These are phyloP conservation scores for Didymella keratinophila DNA, from an alignment of 2,329 filamentous ascomycete genomes.

Conservation along the genomic window DNA sequence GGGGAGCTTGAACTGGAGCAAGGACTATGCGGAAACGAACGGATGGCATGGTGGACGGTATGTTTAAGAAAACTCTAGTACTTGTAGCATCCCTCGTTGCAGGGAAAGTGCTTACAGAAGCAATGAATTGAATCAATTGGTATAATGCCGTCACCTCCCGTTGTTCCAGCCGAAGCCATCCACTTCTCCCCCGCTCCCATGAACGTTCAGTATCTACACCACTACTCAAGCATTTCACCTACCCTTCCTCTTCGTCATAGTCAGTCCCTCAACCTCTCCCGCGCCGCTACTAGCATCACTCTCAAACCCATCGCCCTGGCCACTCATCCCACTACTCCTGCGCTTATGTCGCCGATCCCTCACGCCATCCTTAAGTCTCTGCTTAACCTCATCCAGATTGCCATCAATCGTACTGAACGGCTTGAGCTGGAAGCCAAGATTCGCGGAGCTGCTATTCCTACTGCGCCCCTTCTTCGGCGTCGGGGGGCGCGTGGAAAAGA, in stretches of 20 bases:
- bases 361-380: conserved; percentile 87
- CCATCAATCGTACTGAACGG: conserved; percentile 73
- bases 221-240: conserved; percentile 1
- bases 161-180: background rate
- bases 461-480: conserved; percentile 78
- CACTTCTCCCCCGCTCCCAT: too few relatives aligned
- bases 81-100: too few relatives aligned
- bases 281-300: conserved; percentile 20
- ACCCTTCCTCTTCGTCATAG: conserved; percentile 32
- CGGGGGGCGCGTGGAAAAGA: conserved; percentile 89
- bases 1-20: background rate
- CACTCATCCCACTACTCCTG: conserved; percentile 49
- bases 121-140: conserved; percentile 12
- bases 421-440: conserved; percentile 70
- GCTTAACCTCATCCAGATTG: conserved; percentile 81
- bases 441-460: conserved; percentile 64
- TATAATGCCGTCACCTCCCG: conserved; percentile 14
- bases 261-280: conserved; percentile 35
- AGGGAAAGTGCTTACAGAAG: background rate
- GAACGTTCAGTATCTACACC: too few relatives aligned
- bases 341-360: conserved; percentile 72
- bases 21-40: background rate
- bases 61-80: background rate
- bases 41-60: background rate
- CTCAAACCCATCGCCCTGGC: conserved; percentile 30